phyloP scores from a whole-genome alignment of 306 rosid genomes.

The Cercis canadensis region DNA sequence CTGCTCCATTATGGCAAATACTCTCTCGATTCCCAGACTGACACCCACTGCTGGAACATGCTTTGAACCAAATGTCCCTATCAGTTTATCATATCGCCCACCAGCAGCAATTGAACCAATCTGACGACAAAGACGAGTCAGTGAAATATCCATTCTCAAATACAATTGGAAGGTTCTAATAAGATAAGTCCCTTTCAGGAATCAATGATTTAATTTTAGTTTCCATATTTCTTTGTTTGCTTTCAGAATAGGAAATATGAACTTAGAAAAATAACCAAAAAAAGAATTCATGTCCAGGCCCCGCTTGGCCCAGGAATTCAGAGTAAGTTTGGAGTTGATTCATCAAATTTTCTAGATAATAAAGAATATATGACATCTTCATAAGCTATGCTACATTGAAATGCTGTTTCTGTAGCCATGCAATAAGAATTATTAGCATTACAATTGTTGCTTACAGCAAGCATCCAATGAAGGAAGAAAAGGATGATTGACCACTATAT shows the following conservation, averaged over 20 bases:
- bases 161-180: neutral
- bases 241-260: slow-evolving; percentile 4
- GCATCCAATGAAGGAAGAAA: too few relatives aligned
- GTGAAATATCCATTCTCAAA: slow-evolving; percentile 20
- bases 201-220: slow-evolving; percentile 22
- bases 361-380: too few relatives aligned
- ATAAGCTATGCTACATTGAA: too few relatives aligned
- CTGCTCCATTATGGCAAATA: slow-evolving; percentile 89
- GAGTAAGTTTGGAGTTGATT: too few relatives aligned
- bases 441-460: too few relatives aligned
- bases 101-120: slow-evolving; percentile 97
- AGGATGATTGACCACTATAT: too few relatives aligned
- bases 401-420: too few relatives aligned
- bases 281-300: too few relatives aligned
- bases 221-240: neutral
- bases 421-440: too few relatives aligned
- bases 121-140: slow-evolving; percentile 44
- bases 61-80: slow-evolving; percentile 92
- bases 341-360: too few relatives aligned
- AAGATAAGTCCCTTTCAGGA: slow-evolving; percentile 3
- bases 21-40: slow-evolving; percentile 98
- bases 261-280: slow-evolving; percentile 4
- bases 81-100: slow-evolving; percentile 90
- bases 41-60: slow-evolving; percentile 92
- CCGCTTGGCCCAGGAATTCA: too few relatives aligned